Evolutionary conservation across 2,329 filamentous ascomycete species (phyloP).

Genomic region (Pseudogymnoascus pannorum): DNA sequence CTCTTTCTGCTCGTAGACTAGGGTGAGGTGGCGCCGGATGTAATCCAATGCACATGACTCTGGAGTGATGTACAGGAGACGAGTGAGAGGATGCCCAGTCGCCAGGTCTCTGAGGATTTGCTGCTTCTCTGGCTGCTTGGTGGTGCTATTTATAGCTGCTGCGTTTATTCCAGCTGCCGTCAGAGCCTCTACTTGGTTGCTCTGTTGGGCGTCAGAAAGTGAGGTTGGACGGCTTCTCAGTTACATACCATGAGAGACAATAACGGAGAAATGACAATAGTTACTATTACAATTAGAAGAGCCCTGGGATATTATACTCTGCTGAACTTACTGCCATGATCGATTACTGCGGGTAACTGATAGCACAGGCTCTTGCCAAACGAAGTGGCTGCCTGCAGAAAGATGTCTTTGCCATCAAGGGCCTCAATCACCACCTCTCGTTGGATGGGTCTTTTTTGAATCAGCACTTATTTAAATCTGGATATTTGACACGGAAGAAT

Average conservation of each 20-base stretch:
- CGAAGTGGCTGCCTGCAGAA: slow-evolving; percentile 81
- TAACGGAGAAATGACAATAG: slow-evolving; percentile 82
- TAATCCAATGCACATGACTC: slow-evolving; percentile 73
- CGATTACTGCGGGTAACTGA: slow-evolving; percentile 81
- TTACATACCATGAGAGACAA: slow-evolving; percentile 73
- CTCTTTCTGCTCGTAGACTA: slow-evolving; percentile 73
- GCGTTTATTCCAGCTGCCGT: slow-evolving; percentile 68
- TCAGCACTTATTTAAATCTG: neutral
- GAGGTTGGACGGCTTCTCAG: neutral
- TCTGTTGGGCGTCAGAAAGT: slow-evolving; percentile 39
- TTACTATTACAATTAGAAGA: slow-evolving; percentile 49
- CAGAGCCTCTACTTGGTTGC: slow-evolving; percentile 84
- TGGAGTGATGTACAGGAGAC: slow-evolving; percentile 87
- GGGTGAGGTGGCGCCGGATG: slow-evolving; percentile 67
- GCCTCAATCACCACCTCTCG: slow-evolving; percentile 81
- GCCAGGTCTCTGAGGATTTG: slow-evolving; percentile 73
- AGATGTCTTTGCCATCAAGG: slow-evolving; percentile 79
- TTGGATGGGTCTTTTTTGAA: slow-evolving; percentile 61
- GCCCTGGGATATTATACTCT: neutral
- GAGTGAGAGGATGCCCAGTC: slow-evolving; percentile 75
- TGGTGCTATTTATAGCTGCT: slow-evolving; percentile 81
- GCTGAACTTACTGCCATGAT: slow-evolving; percentile 64
- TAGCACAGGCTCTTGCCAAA: slow-evolving; percentile 95
- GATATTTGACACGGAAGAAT: neutral
- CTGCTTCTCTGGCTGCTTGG: slow-evolving; percentile 54